Evolutionary conservation across 495 filamentous ascomycete species (phyloP), one percentile per base, ranked within the genome.

Genomic region (Penicillium coffeae): DNA sequence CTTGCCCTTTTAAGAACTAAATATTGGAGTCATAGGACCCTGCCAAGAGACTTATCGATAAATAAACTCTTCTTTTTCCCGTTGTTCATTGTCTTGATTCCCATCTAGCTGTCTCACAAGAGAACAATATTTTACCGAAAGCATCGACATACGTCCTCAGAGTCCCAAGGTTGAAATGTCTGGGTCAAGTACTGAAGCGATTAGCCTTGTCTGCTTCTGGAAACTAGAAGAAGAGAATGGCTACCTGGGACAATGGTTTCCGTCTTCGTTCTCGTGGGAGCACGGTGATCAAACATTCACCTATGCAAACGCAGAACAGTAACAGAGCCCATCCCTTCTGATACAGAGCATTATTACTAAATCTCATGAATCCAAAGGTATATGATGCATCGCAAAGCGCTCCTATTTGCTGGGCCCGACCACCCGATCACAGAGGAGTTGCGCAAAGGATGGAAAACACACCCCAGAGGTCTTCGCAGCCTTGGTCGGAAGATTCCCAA

Each of bases 181-280:
- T n/a, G n/a, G n/a, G n/a, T n/a, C 25, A 30, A 30, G 5, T 30
- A 30, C n/a, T n/a, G 25, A 30, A 5, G 10, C 25, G 5, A 30
- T 4, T 10, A 30, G 10, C 25, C 44, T 43, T 10, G 50, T 52
- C 13, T 52, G 47, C 21, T 52, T 52, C 38, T 52, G 50, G 50
- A 52, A 39, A 38, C 50, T 38, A 47, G 38, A 47, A 43, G 38
- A 19, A 32, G 50, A 52, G n/a, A 42, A 18, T 10, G 50, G 50
- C 8, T 42, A 13, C 13, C 20, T 52, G 5, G 50, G 50, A 21
- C 50, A 52, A n/a, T 52, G 50, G 50, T 52, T 27, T 25, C 50
- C 50, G 37, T 52, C 50, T 2, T 43, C 50, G 13, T 52, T 52
- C n/a, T 15, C 42, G 8, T 18, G 50, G 36, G 15, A 13, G 13